Base-by-base conservation (phyloP, 768 basidiomycete genomes). In the Dacryopinax spathularia region DNA sequence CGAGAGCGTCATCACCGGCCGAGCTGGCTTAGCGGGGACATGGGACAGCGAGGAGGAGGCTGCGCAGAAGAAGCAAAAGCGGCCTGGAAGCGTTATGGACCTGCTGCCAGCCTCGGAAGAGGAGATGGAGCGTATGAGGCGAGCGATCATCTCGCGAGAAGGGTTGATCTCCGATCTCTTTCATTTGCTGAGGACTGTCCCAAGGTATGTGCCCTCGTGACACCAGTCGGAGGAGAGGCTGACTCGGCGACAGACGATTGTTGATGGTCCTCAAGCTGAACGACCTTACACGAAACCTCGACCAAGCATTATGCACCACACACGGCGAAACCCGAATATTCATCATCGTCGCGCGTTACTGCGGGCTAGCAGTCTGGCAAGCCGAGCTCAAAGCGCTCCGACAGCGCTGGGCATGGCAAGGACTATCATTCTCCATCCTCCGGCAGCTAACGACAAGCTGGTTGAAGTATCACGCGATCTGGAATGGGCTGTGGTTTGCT, bases 1-100 rank as follows among this genome's bases (percentile, higher is more conserved):
- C 66, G 92, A 97, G 73, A 90, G 91, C 22, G 94, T 94, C 15
- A 85, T 98, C 44, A 97, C 94, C 10, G 84, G 84, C 3, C 82
- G 92, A 39, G 84, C 89, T 18, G 84, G 83, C 1, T 73, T 95
- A 62, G 82, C 85, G 70, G 86, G 84, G 33, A 77, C 82, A 5
- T 81, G 79, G 77, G 70, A 66, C 16, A 34, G 44, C 16, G 77
- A 79, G 15, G 77, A 79, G 18, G 72, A 74, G 7, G 48, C 20
- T 75, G 73, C 10, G 72, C 73, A 2, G 70, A 76, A 20, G 67
- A 74, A 18, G 70, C 70, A 36, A 68, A 74, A 74, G 43, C 83
- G 89, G n/a, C 85, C 85, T 1, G 83, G 85, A 10, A 83, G 88
- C 64, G 80, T 93, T 78, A 80, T 91, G 34, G 87, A 91, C 37